Conservation (phyloP, 225 moss, liverwort and hornwort species). For the Climacium dendroides region DNA sequence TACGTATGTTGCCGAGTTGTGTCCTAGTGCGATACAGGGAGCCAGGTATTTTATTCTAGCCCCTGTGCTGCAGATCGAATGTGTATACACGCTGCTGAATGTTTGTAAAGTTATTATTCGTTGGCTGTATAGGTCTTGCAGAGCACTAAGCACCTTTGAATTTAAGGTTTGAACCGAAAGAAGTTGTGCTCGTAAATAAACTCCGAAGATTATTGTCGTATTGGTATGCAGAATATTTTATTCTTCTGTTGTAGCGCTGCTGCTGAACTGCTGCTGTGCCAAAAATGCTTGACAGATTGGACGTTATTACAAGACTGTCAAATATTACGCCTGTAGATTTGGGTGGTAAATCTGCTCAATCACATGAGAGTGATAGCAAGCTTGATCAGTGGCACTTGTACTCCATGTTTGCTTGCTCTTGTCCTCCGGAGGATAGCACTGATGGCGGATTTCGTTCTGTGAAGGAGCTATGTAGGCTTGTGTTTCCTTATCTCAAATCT, state of each 20-base stretch:
- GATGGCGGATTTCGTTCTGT: constrained; percentile 88
- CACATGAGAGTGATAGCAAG: constrained; percentile 80
- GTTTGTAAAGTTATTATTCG: neutral
- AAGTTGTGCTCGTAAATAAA: neutral
- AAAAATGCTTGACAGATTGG: constrained; percentile 48
- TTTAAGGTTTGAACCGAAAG: neutral
- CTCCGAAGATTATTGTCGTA: neutral
- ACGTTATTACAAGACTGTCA: constrained; percentile 65
- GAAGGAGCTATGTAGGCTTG: constrained; percentile 83
- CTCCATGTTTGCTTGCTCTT: constrained; percentile 98
- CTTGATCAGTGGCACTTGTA: constrained; percentile 99
- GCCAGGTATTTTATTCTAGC: constrained; percentile 55
- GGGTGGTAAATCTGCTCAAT: constrained; percentile 83
- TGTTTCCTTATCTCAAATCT: constrained; percentile 90
- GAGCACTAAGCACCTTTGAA: neutral
- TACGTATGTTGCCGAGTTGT: constrained; percentile 87
- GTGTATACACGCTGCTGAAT: neutral
- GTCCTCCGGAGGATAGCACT: constrained; percentile 89
- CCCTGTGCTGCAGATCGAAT: neutral
- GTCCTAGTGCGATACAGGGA: constrained; percentile 85
- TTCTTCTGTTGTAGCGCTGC: neutral
- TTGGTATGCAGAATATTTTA: neutral
- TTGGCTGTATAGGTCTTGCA: neutral
- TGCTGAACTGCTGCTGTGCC: neutral
- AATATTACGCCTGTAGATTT: constrained; percentile 72